Evolutionary conservation across 495 filamentous ascomycete genomes (phyloP), one percentile per base, ranked within the genome.

Genomic region (Aspergillus wentii): DNA sequence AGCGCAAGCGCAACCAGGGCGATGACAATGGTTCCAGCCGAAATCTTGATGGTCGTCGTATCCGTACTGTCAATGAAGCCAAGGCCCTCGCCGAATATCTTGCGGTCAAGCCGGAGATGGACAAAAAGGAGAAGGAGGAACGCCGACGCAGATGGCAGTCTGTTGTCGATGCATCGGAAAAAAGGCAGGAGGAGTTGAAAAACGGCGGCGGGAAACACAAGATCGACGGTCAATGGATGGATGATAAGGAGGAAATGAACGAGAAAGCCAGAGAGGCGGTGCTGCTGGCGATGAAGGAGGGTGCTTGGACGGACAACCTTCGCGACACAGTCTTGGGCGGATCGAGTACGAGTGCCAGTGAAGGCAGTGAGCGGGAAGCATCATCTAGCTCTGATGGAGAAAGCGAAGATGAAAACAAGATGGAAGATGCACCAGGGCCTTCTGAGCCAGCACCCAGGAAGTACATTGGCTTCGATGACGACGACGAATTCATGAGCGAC

Each of bases 61-160:
- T 97, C 26, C 81, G 92, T 40, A 96, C 91, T 6, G 82, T 98
- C 26, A 90, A 83, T 36, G 91, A 96, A 51, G 92, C 94, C 13
- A 98, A 97, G 59, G 83, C 86, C 3, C 72, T 98, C 20, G 90
- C 94, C 0, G 91, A 97, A 57, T 97, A 94, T 55, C 74, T 97
- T 2, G 89, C 92, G 9, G 80, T 92, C 37, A 96, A 97, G 56
- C 92, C 94, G 0, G 92, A 95, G 40, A 95, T 96, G 89, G 92
- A 95, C 40, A 79, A 80, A 50, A 84, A 83, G 53, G 91, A 95
- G 56, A 88, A 88, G 41, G 89, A 94, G 54, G 83, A 83, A 58
- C 75, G 87, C 29, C 69, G 81, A 30, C 76, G 81, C 57, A 61
- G 88, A 30, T 95, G 88, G 86, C 77, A 91, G 59, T 74, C 86